phyloP scores from a whole-genome alignment of 2,329 filamentous ascomycete genomes.

The Chrysoporthe austroafricana region DNA sequence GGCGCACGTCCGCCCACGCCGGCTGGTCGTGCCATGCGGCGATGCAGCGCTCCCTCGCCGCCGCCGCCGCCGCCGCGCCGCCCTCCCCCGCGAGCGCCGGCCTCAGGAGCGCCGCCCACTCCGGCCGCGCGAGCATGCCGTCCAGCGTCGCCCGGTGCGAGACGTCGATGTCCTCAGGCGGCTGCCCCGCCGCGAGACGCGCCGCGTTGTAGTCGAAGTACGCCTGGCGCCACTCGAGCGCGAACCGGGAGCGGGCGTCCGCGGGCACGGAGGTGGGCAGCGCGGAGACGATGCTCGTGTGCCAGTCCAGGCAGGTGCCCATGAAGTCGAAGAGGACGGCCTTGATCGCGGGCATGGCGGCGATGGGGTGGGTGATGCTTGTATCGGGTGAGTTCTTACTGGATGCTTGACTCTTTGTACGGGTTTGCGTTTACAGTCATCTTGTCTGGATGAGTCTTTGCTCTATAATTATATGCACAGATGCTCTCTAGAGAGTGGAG shows the following conservation, averaged over 20 bases:
- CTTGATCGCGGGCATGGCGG: slow-evolving; percentile 37
- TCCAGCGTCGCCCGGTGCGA: slow-evolving; percentile 50
- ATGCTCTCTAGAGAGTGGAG: neutral
- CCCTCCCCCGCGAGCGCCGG: slow-evolving; percentile 17
- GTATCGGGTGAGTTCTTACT: neutral
- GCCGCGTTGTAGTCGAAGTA: slow-evolving; percentile 52
- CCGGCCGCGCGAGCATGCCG: slow-evolving; percentile 35
- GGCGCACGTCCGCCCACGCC: slow-evolving; percentile 55
- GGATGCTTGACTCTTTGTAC: neutral
- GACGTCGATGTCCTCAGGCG: slow-evolving; percentile 54
- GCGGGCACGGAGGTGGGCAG: slow-evolving; percentile 41
- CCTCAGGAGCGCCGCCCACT: slow-evolving; percentile 28
- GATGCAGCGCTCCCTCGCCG: slow-evolving; percentile 34
- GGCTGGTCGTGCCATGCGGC: slow-evolving; percentile 52
- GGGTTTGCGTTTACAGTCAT: neutral
- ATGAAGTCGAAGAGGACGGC: slow-evolving; percentile 62
- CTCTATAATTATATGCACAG: neutral
- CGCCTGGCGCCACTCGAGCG: slow-evolving; percentile 53
- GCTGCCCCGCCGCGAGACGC: slow-evolving; percentile 40
- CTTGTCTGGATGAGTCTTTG: neutral
- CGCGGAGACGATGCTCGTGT: slow-evolving; percentile 42
- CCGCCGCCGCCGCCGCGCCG: neutral
- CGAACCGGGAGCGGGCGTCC: slow-evolving; percentile 43
- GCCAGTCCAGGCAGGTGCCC: slow-evolving; percentile 62
- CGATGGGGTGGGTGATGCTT: neutral